phyloP scores from a whole-genome alignment of 352 stramenopile genomes.

The Elongisporangium senticosum region DNA sequence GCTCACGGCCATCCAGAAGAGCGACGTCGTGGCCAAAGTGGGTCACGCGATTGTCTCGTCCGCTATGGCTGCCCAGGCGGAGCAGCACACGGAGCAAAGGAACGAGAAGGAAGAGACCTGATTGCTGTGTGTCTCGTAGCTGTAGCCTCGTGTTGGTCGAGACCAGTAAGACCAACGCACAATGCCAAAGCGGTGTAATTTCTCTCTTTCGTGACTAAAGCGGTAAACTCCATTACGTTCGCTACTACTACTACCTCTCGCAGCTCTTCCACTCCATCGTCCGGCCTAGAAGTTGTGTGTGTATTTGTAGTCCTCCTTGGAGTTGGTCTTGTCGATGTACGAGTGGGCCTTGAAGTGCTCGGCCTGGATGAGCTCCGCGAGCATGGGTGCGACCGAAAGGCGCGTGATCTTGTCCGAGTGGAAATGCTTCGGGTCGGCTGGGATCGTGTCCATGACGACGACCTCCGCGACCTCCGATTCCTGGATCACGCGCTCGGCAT shows the following conservation, averaged over 20 bases:
- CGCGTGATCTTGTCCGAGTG: constrained; percentile 87
- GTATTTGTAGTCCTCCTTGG: constrained; percentile 83
- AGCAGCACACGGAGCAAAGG: background rate
- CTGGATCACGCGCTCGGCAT: constrained; percentile 84
- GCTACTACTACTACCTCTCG: background rate
- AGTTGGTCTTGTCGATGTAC: constrained; percentile 85
- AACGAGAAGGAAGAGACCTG: background rate
- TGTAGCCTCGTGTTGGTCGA: background rate
- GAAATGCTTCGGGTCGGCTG: constrained; percentile 40
- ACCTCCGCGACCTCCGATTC: constrained; percentile 79
- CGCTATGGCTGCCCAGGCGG: background rate
- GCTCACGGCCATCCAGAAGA: constrained; percentile 40
- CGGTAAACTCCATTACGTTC: background rate
- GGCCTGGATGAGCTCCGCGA: constrained; percentile 88
- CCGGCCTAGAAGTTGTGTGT: constrained; percentile 68
- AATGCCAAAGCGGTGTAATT: background rate
- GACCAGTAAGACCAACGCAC: background rate
- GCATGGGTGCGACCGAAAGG: constrained; percentile 81
- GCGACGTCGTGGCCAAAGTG: constrained; percentile 43
- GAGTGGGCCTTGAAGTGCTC: constrained; percentile 88
- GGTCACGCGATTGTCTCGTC: constrained; percentile 23
- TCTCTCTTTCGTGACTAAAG: background rate
- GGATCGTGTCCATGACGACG: constrained; percentile 89
- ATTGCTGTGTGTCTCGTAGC: background rate
- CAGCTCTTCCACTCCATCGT: background rate